phyloP scores from a whole-genome alignment of 2,329 filamentous ascomycete species.

The Sporothrix brasiliensis region DNA sequence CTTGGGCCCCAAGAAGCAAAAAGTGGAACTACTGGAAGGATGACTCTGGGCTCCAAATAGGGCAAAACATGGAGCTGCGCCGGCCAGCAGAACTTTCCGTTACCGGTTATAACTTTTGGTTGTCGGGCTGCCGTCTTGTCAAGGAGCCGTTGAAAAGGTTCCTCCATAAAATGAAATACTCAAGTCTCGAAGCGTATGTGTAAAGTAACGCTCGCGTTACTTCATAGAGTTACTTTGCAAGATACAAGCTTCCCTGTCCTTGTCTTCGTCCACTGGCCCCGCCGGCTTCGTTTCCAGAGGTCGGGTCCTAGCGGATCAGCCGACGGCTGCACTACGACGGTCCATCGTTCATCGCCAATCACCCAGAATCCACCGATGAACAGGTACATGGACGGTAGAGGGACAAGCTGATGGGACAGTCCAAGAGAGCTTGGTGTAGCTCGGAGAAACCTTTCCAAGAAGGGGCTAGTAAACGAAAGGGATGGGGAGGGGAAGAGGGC shows the following conservation, averaged over 20 bases:
- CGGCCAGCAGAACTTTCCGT: background rate
- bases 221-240: too few species aligned
- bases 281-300: background rate
- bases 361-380: background rate
- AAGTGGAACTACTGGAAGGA: background rate
- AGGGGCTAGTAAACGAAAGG: background rate
- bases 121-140: too few species aligned
- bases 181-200: too few species aligned
- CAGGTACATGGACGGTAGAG: background rate
- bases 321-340: conserved; percentile 8
- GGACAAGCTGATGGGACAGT: background rate
- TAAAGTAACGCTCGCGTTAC: too few species aligned
- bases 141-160: too few species aligned
- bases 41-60: background rate
- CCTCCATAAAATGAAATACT: too few species aligned
- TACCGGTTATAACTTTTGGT: too few species aligned
- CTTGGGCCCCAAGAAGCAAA: background rate
- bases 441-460: background rate
- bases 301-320: background rate
- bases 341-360: background rate
- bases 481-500: background rate
- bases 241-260: too few species aligned
- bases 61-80: background rate
- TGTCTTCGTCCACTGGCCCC: background rate
- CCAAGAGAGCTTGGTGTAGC: background rate